A percentile compares a stretch with the other conserved stretches of the same genome.
Evolutionary conservation across 1,139 yeast genomes (phyloP).

Genomic region (Hanseniaspora sp.): DNA sequence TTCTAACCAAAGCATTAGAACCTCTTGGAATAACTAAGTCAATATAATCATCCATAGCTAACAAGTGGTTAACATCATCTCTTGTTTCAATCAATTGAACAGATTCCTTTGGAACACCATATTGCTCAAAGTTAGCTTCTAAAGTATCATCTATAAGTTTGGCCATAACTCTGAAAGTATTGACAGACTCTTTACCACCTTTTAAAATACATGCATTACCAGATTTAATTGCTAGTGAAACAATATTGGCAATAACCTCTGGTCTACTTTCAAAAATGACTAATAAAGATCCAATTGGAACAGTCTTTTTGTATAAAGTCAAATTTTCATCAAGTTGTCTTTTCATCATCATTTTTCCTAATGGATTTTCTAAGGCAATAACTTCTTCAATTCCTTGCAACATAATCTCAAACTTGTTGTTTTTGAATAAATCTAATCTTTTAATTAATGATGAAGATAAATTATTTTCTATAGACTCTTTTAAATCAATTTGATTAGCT

Average conservation of each 20-base stretch:
- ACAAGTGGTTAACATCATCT: conserved; percentile 74
- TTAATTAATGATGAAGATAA: conserved; percentile 63
- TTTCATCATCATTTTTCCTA: conserved; percentile 74
- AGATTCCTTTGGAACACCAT: conserved; percentile 66
- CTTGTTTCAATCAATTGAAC: conserved; percentile 81
- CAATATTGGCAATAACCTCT: conserved; percentile 94
- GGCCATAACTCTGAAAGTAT: conserved; percentile 78
- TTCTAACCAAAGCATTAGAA: conserved; percentile 76
- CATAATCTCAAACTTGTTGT: conserved; percentile 87
- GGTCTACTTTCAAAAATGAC: conserved; percentile 96
- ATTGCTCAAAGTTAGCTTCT: conserved; percentile 32
- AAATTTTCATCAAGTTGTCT: conserved; percentile 78
- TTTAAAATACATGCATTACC: conserved; percentile 92
- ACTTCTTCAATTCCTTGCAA: conserved; percentile 90
- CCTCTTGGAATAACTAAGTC: conserved; percentile 97
- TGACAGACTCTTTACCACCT: conserved; percentile 88
- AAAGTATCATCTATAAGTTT: conserved; percentile 55
- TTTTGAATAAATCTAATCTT: conserved; percentile 67
- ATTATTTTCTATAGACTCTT: conserved; percentile 47
- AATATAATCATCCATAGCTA: conserved; percentile 76
- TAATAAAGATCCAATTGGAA: conserved; percentile 88
- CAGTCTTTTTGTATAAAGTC: conserved; percentile 66
- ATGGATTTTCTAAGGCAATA: conserved; percentile 76
- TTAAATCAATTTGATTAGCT: conserved; percentile 69
- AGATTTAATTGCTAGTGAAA: conserved; percentile 89